phyloP scores from a whole-genome alignment of 768 basidiomycete species.

The Suillus subluteus region DNA sequence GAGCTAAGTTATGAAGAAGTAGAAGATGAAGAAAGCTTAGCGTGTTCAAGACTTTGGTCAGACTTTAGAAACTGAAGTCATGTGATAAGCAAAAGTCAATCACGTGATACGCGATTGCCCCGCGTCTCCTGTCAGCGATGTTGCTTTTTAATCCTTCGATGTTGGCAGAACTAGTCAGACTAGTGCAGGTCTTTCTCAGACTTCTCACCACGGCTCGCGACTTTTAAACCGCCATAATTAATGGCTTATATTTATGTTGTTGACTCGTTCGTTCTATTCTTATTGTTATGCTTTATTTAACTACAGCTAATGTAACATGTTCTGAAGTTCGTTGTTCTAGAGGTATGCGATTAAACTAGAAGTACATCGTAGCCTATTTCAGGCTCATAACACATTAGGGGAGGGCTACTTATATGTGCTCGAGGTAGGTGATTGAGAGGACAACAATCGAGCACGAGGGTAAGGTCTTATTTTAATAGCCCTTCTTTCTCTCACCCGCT shows the following conservation, averaged over 20 bases:
- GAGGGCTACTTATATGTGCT: constrained; percentile 68
- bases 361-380: not conserved
- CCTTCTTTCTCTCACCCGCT: not conserved
- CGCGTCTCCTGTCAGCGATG: too few species aligned
- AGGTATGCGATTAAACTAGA: constrained; percentile 43
- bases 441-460: constrained; percentile 36
- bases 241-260: not conserved
- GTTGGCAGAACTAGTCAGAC: too few species aligned
- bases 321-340: constrained; percentile 54
- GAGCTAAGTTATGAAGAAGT: not conserved
- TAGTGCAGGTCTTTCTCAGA: too few species aligned
- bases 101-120: not conserved
- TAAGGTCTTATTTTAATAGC: constrained; percentile 24
- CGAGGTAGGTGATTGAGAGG: constrained; percentile 48
- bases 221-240: not conserved
- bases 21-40: not conserved
- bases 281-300: constrained; percentile 24
- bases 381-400: constrained; percentile 78
- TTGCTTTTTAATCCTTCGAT: too few species aligned
- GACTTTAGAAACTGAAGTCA: not conserved
- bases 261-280: not conserved
- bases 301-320: constrained; percentile 63
- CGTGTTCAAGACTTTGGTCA: not conserved
- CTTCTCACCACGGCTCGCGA: constrained; percentile 12
- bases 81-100: not conserved